Evolutionary conservation across 257 asterid genomes (phyloP), one percentile per base, ranked within the genome.

Genomic region (Prunella vulgaris): DNA sequence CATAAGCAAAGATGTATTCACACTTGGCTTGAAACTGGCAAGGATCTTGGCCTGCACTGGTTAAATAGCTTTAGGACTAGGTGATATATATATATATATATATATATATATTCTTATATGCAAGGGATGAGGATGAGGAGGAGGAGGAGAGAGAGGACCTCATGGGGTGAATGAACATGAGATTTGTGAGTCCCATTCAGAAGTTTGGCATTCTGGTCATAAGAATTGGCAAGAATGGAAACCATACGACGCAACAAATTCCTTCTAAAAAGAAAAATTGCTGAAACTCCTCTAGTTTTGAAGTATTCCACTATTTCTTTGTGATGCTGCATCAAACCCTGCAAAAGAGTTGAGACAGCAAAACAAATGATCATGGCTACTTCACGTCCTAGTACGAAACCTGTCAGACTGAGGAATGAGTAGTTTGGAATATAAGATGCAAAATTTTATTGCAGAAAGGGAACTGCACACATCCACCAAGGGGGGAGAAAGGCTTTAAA

Each of bases 151-250:
- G 22, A 63, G 64, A 68, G 66, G 52, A 93, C 98, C 97, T 90
- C 99, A 20, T 74, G 76, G 37, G 87, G 73, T 5, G 95, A 87
- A 80, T 93, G 99, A 65, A 88, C 96, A 48, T 93, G 99, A 28
- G 99, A 93, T 76, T 90, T 93, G 86, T 93, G 97, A 18, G 97
- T 93, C 79, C 99, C 99, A 48, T 93, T 93, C n/a, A 90, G 77
- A 59, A 75, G 82, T 84, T 88, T 93, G 69, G 95, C 88, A 66
- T 80, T 80, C 74, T 86, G 97, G 82, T 93, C 99, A 56, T 88
- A 90, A 24, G 97, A 85, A 80, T 93, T 93, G 54, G 96, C 96
- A 14, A 90, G 89, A 27, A 93, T 83, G 33, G 99, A 93, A 60
- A 93, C 71, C 96, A 87, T 84, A 37, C 97, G 80, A 53, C 99